Conservation (phyloP, 1,284 basidiomycete genomes). For the Sanghuangporus weigelae region DNA sequence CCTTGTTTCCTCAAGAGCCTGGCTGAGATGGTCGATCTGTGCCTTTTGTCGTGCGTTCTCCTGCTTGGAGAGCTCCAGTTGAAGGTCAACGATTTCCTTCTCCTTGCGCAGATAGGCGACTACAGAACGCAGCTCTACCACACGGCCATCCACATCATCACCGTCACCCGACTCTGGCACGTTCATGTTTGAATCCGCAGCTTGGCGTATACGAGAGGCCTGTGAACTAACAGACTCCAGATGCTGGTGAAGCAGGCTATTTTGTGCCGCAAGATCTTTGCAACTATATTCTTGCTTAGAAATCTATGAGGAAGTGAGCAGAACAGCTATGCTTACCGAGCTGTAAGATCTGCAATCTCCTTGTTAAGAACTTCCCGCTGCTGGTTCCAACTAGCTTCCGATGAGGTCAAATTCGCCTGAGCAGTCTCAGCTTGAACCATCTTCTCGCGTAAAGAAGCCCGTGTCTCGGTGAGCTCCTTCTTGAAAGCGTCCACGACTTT, state of each 20-base stretch:
- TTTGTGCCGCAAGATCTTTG: slow-evolving; percentile 75
- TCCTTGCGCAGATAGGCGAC: slow-evolving; percentile 83
- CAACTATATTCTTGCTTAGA: slow-evolving; percentile 26
- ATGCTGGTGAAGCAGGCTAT: slow-evolving; percentile 75
- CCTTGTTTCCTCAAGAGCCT: slow-evolving; percentile 67
- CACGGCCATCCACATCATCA: slow-evolving; percentile 51
- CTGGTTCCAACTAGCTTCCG: slow-evolving; percentile 75
- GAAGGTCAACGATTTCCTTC: slow-evolving; percentile 87
- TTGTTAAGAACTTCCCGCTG: slow-evolving; percentile 75
- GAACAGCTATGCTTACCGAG: slow-evolving; percentile 42
- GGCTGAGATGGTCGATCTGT: slow-evolving; percentile 70
- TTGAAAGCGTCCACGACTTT: slow-evolving; percentile 65
- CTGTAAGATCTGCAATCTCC: slow-evolving; percentile 67
- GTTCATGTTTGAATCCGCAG: slow-evolving; percentile 42
- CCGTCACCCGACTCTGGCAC: slow-evolving; percentile 37
- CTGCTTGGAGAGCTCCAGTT: slow-evolving; percentile 82
- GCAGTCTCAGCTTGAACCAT: slow-evolving; percentile 66
- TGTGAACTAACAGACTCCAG: slow-evolving; percentile 83
- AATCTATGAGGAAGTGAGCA: neutral
- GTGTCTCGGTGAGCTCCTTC: slow-evolving; percentile 50
- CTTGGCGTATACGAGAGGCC: slow-evolving; percentile 70
- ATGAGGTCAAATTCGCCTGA: slow-evolving; percentile 60
- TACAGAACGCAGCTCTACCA: slow-evolving; percentile 74
- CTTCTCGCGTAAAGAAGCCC: slow-evolving; percentile 50
- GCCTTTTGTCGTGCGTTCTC: slow-evolving; percentile 74